phyloP scores from a whole-genome alignment of 2,329 filamentous ascomycete species.

The Claviceps sp. region DNA sequence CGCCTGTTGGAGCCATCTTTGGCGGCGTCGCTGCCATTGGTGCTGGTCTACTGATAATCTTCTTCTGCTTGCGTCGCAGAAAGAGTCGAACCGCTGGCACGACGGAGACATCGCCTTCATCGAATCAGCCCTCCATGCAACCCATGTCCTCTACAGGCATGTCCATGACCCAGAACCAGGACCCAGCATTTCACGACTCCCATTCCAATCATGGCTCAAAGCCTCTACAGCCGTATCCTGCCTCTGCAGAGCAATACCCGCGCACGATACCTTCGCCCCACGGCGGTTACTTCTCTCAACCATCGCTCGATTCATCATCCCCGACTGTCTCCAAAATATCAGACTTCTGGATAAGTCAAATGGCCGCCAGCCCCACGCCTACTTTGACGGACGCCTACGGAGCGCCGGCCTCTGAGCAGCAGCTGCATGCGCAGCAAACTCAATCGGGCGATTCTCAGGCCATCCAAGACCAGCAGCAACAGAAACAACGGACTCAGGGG shows the following conservation, averaged over 20 bases:
- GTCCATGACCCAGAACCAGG: slow-evolving; percentile 3
- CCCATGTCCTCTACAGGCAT: slow-evolving; percentile 1
- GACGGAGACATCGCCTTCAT: slow-evolving; percentile 1
- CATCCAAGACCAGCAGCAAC: not conserved
- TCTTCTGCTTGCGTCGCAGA: slow-evolving; percentile 20
- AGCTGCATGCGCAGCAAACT: slow-evolving; percentile 12
- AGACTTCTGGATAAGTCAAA: slow-evolving; percentile 10
- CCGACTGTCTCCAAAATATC: slow-evolving; percentile 7
- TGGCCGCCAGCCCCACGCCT: slow-evolving; percentile 11
- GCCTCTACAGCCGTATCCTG: slow-evolving; percentile 9
- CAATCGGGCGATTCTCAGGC: slow-evolving; percentile 10
- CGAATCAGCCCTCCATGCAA: slow-evolving; percentile 1
- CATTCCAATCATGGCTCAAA: slow-evolving; percentile 9
- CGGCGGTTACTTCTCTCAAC: slow-evolving; percentile 9
- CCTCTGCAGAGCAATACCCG: slow-evolving; percentile 10
- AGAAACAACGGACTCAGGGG: not conserved
- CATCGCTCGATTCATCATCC: slow-evolving; percentile 6
- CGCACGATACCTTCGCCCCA: slow-evolving; percentile 4
- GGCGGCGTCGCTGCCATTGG: slow-evolving; percentile 22
- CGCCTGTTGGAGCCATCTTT: slow-evolving; percentile 22
- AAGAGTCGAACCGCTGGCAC: slow-evolving; percentile 9
- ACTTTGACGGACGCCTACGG: slow-evolving; percentile 8
- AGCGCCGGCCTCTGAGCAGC: slow-evolving; percentile 9
- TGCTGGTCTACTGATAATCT: slow-evolving; percentile 17
- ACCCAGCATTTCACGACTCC: slow-evolving; percentile 14